A percentile compares a stretch with the other conserved stretches of the same genome.
Evolutionary conservation across 2,329 filamentous ascomycete genomes (phyloP).

Genomic region (Venturia oleaginea): DNA sequence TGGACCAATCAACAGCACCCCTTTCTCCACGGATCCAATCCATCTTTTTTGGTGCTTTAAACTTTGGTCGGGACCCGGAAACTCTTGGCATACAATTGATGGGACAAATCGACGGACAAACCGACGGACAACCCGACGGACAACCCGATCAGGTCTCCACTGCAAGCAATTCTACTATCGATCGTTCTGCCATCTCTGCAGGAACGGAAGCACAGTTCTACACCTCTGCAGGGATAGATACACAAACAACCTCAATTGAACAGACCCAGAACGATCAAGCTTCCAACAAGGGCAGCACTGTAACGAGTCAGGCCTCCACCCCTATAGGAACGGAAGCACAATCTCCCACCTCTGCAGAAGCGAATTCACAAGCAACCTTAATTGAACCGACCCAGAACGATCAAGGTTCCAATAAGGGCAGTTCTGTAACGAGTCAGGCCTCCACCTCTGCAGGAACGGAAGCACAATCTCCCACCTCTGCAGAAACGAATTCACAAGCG

Average conservation of each 20-base stretch:
- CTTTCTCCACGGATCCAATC: neutral
- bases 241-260: too few relatives aligned
- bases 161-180: neutral
- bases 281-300: neutral
- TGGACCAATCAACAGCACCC: neutral
- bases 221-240: too few relatives aligned
- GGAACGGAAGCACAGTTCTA: too few relatives aligned
- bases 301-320: neutral
- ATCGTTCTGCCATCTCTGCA: too few relatives aligned
- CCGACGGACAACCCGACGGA: neutral
- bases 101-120: neutral
- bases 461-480: neutral
- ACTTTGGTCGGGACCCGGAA: neutral
- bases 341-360: neutral
- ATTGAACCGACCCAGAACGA: neutral
- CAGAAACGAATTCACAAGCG: too few relatives aligned
- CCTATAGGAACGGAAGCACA: neutral
- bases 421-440: neutral
- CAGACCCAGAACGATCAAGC: too few relatives aligned
- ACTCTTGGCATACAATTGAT: too few relatives aligned
- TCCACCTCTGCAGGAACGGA: neutral
- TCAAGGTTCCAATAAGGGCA: neutral
- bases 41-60: neutral
- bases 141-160: neutral
- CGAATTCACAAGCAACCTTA: too few relatives aligned